Conservation (phyloP, 768 basidiomycete genomes). For the Rhizopogon roseolus region DNA sequence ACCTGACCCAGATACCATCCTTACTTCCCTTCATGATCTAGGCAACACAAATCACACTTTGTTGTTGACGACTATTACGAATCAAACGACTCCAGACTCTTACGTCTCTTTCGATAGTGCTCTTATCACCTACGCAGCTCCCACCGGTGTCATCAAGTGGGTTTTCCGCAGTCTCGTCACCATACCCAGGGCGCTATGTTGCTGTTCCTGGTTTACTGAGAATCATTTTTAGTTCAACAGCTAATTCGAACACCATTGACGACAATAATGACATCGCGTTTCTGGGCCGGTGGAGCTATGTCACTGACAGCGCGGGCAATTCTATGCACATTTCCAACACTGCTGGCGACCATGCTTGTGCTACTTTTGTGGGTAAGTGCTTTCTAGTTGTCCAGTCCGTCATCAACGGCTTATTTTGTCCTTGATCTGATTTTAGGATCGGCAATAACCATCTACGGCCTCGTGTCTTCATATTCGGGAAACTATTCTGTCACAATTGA, state of each 20-base stretch:
- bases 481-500: slow-evolving; percentile 56
- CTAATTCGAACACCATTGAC: slow-evolving; percentile 32
- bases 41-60: slow-evolving; percentile 48
- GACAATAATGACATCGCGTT: slow-evolving; percentile 44
- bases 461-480: slow-evolving; percentile 53
- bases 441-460: slow-evolving; percentile 55
- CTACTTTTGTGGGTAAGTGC: slow-evolving; percentile 44
- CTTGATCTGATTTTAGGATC: slow-evolving; percentile 40
- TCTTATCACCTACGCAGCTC: slow-evolving; percentile 37
- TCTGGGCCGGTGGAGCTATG: slow-evolving; percentile 51
- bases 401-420: not conserved
- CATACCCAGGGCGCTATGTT: not conserved
- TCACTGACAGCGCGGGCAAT: slow-evolving; percentile 24
- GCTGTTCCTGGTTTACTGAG: slow-evolving; percentile 10
- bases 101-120: slow-evolving; percentile 57
- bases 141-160: slow-evolving; percentile 30
- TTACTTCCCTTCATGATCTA: slow-evolving; percentile 47
- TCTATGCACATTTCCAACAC: slow-evolving; percentile 29
- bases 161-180: slow-evolving; percentile 6
- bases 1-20: slow-evolving; percentile 29
- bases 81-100: slow-evolving; percentile 25
- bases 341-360: slow-evolving; percentile 40
- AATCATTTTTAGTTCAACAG: slow-evolving; percentile 28
- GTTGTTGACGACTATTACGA: slow-evolving; percentile 43
- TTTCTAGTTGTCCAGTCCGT: not conserved